Evolutionary conservation across 2,329 filamentous ascomycete species (phyloP), one percentile per base, ranked within the genome.

Genomic region (Mycosphaerella sp.): DNA sequence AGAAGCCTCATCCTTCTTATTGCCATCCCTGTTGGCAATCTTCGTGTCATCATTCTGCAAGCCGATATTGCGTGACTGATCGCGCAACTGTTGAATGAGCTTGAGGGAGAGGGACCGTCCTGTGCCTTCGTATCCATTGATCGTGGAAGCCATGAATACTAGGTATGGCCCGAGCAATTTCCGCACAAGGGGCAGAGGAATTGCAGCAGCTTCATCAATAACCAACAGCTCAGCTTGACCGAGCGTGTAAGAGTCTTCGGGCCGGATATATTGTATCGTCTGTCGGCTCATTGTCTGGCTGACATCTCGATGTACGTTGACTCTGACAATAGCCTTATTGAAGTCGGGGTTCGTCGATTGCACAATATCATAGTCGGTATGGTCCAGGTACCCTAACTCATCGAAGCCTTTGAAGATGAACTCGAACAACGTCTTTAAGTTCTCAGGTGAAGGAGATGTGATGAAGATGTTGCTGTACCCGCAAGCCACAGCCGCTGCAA

Each of bases 381-480:
- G 93, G 62, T 98, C 93, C 58, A 89, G 82, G 65, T 98, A 98
- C 28, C 86, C 87, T 25, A 98, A 77, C 9, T 90, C 87, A 68
- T 98, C 93, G 63, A 98, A 98, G 0, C 90, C 93, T 70, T 96
- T 97, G 78, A 98, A 96, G 14, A 98, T 81, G 64, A 98, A 98
- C 64, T 98, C 90, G 67, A 98, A 98, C 6, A 98, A 77, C 0
- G 93, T 98, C 74, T 97, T 98, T 77, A 98, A 77, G 72, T 98
- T 98, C 72, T 98, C 94, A 0, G 93, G 93, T 55, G 89, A 96
- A 0, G 91, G 91, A 1, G 91, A 97, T 1, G 93, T 98, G 67
- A 98, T 95, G 72, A 98, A 98, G 64, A 98, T 95, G 70, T 98
- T 98, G 75, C 89, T 95, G 72, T 98, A 98, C 21, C 93, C 93